phyloP scores from a whole-genome alignment of 805 yeast species.

The Cyberlindnera galapagoensis region DNA sequence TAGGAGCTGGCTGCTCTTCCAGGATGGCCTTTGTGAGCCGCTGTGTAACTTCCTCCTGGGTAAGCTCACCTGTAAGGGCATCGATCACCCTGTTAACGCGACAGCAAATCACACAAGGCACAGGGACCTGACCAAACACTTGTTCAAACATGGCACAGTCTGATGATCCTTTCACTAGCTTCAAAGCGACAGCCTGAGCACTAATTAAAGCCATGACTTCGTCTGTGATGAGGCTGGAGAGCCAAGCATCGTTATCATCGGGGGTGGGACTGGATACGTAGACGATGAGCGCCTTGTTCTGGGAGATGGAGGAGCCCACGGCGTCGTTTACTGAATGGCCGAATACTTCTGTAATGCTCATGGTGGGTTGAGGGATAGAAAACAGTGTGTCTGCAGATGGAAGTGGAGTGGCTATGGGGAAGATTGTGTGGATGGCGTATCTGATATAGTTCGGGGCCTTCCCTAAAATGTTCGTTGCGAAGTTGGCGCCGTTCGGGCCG shows the following conservation, averaged over 20 bases:
- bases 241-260: conserved; percentile 18
- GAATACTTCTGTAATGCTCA: too few relatives aligned
- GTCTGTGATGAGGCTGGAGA: conserved; percentile 14
- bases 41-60: conserved; percentile 23
- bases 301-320: conserved; percentile 32
- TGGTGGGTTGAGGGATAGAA: background rate
- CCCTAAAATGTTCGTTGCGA: too few relatives aligned
- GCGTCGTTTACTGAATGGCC: conserved; percentile 30
- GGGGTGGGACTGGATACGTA: conserved; percentile 25
- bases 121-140: conserved; percentile 42
- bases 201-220: conserved; percentile 15
- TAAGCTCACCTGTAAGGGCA: conserved; percentile 30
- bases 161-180: conserved; percentile 32
- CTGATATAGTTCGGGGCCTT: too few relatives aligned
- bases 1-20: background rate
- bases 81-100: conserved; percentile 40
- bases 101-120: conserved; percentile 57
- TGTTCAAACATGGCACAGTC: conserved; percentile 46
- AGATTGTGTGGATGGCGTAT: too few relatives aligned
- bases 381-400: background rate
- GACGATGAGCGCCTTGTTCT: conserved; percentile 34
- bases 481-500: too few relatives aligned
- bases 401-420: too few relatives aligned
- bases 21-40: conserved; percentile 20
- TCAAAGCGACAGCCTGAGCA: conserved; percentile 33